These are phyloP conservation scores for Beta corolliflora DNA, from an alignment of 179 eudicot species.

Conservation along the genomic window DNA sequence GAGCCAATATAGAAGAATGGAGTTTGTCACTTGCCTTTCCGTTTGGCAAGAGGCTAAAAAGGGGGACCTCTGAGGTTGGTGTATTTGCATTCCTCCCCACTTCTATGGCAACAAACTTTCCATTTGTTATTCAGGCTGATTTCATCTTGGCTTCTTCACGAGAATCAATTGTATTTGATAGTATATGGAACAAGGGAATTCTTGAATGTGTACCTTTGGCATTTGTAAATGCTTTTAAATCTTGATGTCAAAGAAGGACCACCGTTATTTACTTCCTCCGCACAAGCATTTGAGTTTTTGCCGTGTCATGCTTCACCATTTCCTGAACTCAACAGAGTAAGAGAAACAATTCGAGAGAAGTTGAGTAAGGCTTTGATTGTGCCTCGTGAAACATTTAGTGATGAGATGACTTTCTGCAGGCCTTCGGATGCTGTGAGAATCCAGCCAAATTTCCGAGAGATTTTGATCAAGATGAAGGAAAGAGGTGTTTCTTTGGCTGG, in stretches of 20 bases:
- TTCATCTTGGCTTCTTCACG: conserved; percentile 51
- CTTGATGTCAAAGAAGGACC: conserved; percentile 35
- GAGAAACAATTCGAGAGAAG: conserved; percentile 27
- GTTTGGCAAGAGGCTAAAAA: conserved; percentile 34
- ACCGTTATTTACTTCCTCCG: conserved; percentile 9
- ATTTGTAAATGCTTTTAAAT: conserved; percentile 36
- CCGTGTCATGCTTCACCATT: conserved; percentile 32
- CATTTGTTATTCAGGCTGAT: conserved; percentile 50
- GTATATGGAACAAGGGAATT: conserved; percentile 47
- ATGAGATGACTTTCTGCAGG: conserved; percentile 19
- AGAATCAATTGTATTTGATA: conserved; percentile 42
- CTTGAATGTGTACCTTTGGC: conserved; percentile 38
- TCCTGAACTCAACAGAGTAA: conserved; percentile 34
- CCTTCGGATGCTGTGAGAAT: conserved; percentile 30
- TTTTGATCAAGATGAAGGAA: conserved; percentile 23
- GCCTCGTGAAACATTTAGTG: conserved; percentile 35
- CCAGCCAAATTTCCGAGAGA: conserved; percentile 30
- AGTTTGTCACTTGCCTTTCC: conserved; percentile 44
- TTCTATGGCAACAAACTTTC: conserved; percentile 46
- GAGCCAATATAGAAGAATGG: conserved; percentile 44
- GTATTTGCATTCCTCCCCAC: conserved; percentile 54
- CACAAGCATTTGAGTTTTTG: conserved; percentile 29
- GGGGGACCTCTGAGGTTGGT: conserved; percentile 41
- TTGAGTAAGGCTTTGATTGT: conserved; percentile 24
- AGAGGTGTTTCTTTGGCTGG: conserved; percentile 18